These are phyloP conservation scores for Chlorella sp. DNA, from an alignment of 139 green algal genomes.

Conservation along the genomic window DNA sequence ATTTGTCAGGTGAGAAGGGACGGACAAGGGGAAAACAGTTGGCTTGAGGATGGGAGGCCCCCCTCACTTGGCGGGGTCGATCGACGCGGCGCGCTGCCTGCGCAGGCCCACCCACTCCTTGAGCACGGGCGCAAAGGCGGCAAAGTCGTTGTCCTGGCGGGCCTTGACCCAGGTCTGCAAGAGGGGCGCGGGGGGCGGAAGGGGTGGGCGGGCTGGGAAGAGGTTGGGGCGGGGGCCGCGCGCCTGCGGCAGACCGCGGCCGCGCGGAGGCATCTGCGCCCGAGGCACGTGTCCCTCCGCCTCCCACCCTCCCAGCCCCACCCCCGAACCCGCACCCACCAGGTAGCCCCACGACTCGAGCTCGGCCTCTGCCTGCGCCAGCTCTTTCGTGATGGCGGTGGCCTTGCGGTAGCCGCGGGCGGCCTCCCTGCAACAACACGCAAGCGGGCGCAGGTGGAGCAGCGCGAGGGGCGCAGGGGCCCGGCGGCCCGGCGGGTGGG, in stretches of 20 bases:
- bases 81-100: conserved; percentile 48
- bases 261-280: too few species aligned
- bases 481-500: too few species aligned
- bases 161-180: conserved; percentile 81
- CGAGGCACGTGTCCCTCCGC: too few species aligned
- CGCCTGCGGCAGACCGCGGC: too few species aligned
- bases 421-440: conserved; percentile 52
- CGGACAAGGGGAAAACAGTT: too few species aligned
- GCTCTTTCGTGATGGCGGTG: conserved; percentile 69
- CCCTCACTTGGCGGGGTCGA: conserved; percentile 42
- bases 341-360: conserved; percentile 75
- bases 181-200: neutral
- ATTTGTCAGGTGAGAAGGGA: too few species aligned
- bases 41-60: too few species aligned
- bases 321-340: conserved; percentile 8
- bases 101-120: conserved; percentile 78
- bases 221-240: too few species aligned
- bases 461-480: too few species aligned
- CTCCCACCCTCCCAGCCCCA: neutral
- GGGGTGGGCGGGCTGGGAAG: neutral
- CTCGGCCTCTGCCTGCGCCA: conserved; percentile 69
- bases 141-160: conserved; percentile 69
- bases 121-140: conserved; percentile 81
- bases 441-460: too few species aligned
- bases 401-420: conserved; percentile 36